Evolutionary conservation across 768 basidiomycete genomes (phyloP).

Genomic region (Pulveroboletus ravenelii): DNA sequence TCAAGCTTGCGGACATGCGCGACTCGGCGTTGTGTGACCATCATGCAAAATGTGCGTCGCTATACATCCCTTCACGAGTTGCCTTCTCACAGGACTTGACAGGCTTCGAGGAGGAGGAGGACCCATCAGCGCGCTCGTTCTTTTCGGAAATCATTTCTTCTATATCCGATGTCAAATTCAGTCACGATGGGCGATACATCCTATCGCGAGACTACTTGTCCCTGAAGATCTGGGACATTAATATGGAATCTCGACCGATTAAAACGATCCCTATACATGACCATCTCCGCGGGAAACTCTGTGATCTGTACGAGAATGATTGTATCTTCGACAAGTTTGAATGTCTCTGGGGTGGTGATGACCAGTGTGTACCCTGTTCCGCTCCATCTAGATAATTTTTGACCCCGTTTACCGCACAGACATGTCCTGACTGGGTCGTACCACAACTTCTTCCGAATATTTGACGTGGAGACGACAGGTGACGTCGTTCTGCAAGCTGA

Average conservation of each 20-base stretch:
- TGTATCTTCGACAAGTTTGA: slow-evolving; percentile 99
- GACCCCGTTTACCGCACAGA: slow-evolving; percentile 38
- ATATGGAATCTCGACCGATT: slow-evolving; percentile 94
- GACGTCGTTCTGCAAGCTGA: slow-evolving; percentile 97
- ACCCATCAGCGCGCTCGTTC: slow-evolving; percentile 95
- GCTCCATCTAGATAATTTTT: slow-evolving; percentile 6
- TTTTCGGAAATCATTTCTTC: slow-evolving; percentile 99
- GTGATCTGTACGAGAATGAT: slow-evolving; percentile 98
- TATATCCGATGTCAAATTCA: slow-evolving; percentile 99
- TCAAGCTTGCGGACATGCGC: slow-evolving; percentile 99
- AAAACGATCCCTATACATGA: slow-evolving; percentile 99
- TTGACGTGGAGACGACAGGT: slow-evolving; percentile 80
- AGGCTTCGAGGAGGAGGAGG: slow-evolving; percentile 99
- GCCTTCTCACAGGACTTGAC: slow-evolving; percentile 15
- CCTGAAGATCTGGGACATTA: slow-evolving; percentile 99
- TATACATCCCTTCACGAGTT: neutral
- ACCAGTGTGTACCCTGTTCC: slow-evolving; percentile 59
- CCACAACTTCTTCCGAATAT: slow-evolving; percentile 99
- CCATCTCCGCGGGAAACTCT: slow-evolving; percentile 93
- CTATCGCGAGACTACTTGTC: slow-evolving; percentile 96
- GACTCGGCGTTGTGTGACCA: slow-evolving; percentile 95
- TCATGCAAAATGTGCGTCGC: slow-evolving; percentile 85
- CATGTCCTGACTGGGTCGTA: slow-evolving; percentile 99
- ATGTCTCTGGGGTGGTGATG: slow-evolving; percentile 96
- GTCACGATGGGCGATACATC: slow-evolving; percentile 94